phyloP scores from a whole-genome alignment of 78 protist species.

The Dictyostelium purpureum region DNA sequence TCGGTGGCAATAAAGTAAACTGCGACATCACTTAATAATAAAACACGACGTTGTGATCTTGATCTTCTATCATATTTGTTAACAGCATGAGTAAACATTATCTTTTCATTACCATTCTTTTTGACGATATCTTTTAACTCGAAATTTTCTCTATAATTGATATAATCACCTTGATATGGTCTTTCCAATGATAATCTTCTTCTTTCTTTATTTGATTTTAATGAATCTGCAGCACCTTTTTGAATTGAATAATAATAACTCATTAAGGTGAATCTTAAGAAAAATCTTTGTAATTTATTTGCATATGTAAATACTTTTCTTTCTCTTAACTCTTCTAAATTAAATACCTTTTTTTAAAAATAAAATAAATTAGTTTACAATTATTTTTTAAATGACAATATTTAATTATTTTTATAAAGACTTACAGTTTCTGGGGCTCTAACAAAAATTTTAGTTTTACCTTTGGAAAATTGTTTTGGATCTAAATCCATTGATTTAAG shows the following conservation, averaged over 20 bases:
- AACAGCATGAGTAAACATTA: slow-evolving; percentile 66
- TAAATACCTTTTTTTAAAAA: slow-evolving; percentile 8
- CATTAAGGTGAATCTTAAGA: slow-evolving; percentile 66
- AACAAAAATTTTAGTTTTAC: slow-evolving; percentile 91
- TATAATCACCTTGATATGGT: slow-evolving; percentile 79
- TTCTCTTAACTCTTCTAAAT: slow-evolving; percentile 80
- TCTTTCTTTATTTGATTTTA: slow-evolving; percentile 69
- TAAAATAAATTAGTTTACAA: too few relatives aligned
- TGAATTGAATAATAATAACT: slow-evolving; percentile 70
- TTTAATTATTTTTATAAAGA: too few relatives aligned
- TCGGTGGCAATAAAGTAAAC: slow-evolving; percentile 76
- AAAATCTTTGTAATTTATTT: slow-evolving; percentile 78
- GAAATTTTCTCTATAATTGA: slow-evolving; percentile 80
- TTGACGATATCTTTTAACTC: slow-evolving; percentile 69
- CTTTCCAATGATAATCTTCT: slow-evolving; percentile 71
- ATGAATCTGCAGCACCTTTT: slow-evolving; percentile 53
- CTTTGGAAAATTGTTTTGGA: slow-evolving; percentile 60
- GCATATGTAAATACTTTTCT: slow-evolving; percentile 84
- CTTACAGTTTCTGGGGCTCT: slow-evolving; percentile 87
- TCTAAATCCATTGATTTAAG: slow-evolving; percentile 59
- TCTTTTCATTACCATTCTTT: slow-evolving; percentile 55
- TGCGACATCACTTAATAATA: slow-evolving; percentile 58
- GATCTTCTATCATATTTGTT: slow-evolving; percentile 57
- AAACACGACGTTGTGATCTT: slow-evolving; percentile 53
- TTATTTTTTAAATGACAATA: too few relatives aligned